Percentiles rank a stretch among this genome's conserved stretches.
Evolutionary conservation across 2,329 filamentous ascomycete species (phyloP).

Genomic region (Aspergillus sp.): DNA sequence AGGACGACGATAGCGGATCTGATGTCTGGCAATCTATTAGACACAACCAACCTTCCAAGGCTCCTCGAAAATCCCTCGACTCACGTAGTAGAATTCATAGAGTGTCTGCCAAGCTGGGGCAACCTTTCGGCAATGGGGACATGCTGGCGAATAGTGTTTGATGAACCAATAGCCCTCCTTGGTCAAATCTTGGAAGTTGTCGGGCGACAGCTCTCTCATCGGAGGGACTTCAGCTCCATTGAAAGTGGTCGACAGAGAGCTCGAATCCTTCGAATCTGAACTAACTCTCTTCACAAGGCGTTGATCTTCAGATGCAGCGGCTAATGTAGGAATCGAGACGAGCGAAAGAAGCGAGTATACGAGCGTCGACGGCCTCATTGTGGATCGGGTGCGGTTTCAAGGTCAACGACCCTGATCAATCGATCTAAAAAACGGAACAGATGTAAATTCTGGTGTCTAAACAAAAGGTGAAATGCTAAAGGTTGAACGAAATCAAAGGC

Average conservation of each 20-base stretch:
- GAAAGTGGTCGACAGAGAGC: conserved; percentile 36
- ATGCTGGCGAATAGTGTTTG: conserved; percentile 46
- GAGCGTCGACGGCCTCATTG: conserved; percentile 31
- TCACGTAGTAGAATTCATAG: conserved; percentile 77
- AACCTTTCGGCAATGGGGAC: conserved; percentile 66
- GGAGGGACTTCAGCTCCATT: conserved; percentile 46
- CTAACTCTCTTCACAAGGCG: conserved; percentile 22
- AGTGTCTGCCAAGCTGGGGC: conserved; percentile 83
- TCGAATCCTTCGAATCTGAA: conserved; percentile 9
- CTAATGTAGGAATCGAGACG: conserved; percentile 26
- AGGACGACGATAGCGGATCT: conserved; percentile 52
- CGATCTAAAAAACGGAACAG: conserved; percentile 5
- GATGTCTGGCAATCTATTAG: conserved; percentile 54
- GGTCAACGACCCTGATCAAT: conserved; percentile 9
- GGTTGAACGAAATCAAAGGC: background rate
- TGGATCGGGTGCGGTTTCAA: conserved; percentile 13
- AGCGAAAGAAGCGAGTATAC: conserved; percentile 32
- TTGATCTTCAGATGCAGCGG: conserved; percentile 19
- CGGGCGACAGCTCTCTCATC: conserved; percentile 41
- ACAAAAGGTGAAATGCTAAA: conserved; percentile 12
- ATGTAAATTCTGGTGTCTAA: conserved; percentile 4
- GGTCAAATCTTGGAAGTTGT: conserved; percentile 41
- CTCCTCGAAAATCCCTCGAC: conserved; percentile 5
- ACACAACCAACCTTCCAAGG: background rate
- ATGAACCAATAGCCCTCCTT: conserved; percentile 48